Conservation (phyloP, 2,329 filamentous ascomycete genomes). For the Aureobasidium uvarum region DNA sequence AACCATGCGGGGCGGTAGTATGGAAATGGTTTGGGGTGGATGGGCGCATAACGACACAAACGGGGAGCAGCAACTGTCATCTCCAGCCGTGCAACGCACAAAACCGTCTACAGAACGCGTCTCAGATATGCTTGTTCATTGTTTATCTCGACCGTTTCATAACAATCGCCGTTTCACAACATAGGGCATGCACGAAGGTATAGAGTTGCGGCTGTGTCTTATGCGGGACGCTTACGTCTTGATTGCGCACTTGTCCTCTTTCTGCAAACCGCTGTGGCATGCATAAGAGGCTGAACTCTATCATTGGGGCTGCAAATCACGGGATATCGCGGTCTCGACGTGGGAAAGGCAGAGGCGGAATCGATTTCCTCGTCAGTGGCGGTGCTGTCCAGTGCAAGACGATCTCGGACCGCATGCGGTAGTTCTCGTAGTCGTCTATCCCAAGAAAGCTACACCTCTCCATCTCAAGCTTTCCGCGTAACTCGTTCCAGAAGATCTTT, state of each 20-base stretch:
- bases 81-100: conserved; percentile 12
- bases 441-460: background rate
- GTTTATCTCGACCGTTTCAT: conserved; percentile 22
- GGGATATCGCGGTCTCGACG: conserved; percentile 17
- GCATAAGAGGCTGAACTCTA: conserved; percentile 18
- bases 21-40: background rate
- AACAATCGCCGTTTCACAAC: conserved; percentile 22
- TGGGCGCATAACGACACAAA: conserved; percentile 8
- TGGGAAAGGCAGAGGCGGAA: background rate
- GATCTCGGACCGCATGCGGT: conserved; percentile 10
- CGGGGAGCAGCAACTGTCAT: background rate
- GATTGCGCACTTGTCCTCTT: background rate
- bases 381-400: background rate
- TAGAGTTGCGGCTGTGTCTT: conserved; percentile 15
- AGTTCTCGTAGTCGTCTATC: background rate
- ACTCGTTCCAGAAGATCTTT: background rate
- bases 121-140: conserved; percentile 20
- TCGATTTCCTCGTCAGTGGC: background rate
- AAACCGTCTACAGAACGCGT: conserved; percentile 14
- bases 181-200: background rate
- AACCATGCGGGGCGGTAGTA: conserved; percentile 15
- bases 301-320: background rate
- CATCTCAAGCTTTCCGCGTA: conserved; percentile 4
- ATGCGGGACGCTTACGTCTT: conserved; percentile 13
- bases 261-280: background rate